Evolutionary conservation across 176 grass and related monocot genomes (phyloP), one percentile per base, ranked within the genome.

Genomic region (Lolium multiflorum): DNA sequence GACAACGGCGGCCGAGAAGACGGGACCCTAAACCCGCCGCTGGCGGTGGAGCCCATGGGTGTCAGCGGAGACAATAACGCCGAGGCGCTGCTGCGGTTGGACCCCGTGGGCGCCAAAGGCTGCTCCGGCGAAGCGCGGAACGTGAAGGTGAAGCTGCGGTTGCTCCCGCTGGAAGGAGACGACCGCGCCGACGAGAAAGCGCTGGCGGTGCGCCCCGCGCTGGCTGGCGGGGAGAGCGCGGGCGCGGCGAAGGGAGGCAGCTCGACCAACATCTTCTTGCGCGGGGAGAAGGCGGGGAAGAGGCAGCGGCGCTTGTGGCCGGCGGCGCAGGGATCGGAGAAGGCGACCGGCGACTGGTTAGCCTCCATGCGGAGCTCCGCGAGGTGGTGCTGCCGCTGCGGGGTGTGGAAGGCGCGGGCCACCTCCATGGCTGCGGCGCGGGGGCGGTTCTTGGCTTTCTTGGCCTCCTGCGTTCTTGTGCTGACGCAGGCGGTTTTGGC

Each of bases 211-310:
- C 10, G 43, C 6, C 24, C 70, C 25, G 43, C 18, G 28, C 65
- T 10, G 22, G 61, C 9, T 49, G 17, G 11, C 49, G 18, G 49
- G 20, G 65, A 82, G 41, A 20, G 17, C 38, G 25, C 11, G 25
- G 55, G 39, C 10, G 18, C 4, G 13, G 18, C 2, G 47, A 85
- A 77, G 46, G 59, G 83, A 20, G 20, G 20, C 12, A 85, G 72
- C 72, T 77, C 72, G 22, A 85, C 58, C 59, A 85, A 37, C 73
- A 85, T 77, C 59, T 77, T 77, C 83, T 85, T 85, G 73, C 73
- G 73, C 13, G 59, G 28, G 46, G 72, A 85, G 72, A 38, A 85
- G 72, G 46, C 17, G 3, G 72, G 59, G 83, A 85, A 51, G 83
- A 85, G 83, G 46, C 83, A 85, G 18, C 58, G 58, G 26, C 83